These are phyloP conservation scores for Dendrobium nobile DNA, from an alignment of 106 monocot genomes.

Conservation along the genomic window DNA sequence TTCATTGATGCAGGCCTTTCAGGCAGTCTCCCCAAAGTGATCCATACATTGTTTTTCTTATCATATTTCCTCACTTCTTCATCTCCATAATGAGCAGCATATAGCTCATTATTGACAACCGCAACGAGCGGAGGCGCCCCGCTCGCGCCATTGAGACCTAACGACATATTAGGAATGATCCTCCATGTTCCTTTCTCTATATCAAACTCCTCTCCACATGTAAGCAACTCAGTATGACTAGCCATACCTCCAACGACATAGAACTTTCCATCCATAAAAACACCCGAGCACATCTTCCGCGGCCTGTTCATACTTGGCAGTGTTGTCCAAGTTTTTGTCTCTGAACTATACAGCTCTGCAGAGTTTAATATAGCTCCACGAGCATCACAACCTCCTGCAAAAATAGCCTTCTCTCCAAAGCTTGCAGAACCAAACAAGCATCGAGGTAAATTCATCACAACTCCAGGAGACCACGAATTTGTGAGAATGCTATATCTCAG, in stretches of 20 bases:
- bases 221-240: constrained; percentile 28
- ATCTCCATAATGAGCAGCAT: constrained; percentile 61
- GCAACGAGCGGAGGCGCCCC: constrained; percentile 82
- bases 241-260: constrained; percentile 80
- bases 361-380: constrained; percentile 39
- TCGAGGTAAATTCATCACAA: constrained; percentile 57
- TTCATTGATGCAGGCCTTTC: constrained; percentile 77
- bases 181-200: constrained; percentile 50
- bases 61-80: constrained; percentile 62
- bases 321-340: constrained; percentile 49
- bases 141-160: constrained; percentile 44
- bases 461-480: constrained; percentile 62
- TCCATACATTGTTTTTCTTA: constrained; percentile 57
- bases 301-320: constrained; percentile 60
- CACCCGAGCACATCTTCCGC: constrained; percentile 77
- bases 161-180: constrained; percentile 63
- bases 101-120: constrained; percentile 71
- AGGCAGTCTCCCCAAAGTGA: constrained; percentile 61
- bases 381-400: constrained; percentile 64
- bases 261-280: constrained; percentile 80
- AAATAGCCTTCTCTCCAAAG: constrained; percentile 57
- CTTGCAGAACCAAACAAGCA: constrained; percentile 88
- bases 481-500: constrained; percentile 62
- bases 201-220: constrained; percentile 80
- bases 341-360: constrained; percentile 78